These are phyloP conservation scores for Podospora appendiculata DNA, from an alignment of 495 filamentous ascomycete genomes.

Conservation along the genomic window DNA sequence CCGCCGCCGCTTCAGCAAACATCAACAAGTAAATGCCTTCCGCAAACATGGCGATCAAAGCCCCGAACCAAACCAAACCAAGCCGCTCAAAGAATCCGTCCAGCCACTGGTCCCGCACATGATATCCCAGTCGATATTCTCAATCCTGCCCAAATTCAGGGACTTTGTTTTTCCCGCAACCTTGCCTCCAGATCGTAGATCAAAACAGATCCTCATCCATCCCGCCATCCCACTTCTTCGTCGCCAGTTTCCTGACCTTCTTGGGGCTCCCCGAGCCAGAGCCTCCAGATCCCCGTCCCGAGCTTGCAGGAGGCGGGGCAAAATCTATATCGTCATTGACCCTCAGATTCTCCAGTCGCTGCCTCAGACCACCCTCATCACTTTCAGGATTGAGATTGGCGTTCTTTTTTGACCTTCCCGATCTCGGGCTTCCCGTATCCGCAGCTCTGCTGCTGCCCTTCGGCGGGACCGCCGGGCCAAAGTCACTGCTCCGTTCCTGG, in stretches of 20 bases:
- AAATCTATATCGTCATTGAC: constrained; percentile 11
- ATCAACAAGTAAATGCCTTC: too few species aligned
- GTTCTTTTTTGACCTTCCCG: not conserved
- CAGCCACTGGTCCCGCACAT: too few species aligned
- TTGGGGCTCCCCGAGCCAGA: constrained; percentile 19
- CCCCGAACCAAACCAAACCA: too few species aligned
- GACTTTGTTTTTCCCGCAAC: too few species aligned
- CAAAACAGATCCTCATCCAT: constrained; percentile 26
- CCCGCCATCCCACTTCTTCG: constrained; percentile 24
- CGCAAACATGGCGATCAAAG: too few species aligned
- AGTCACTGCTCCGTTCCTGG: constrained; percentile 27
- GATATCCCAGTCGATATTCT: too few species aligned
- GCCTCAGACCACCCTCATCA: constrained; percentile 13
- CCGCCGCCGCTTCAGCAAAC: too few species aligned
- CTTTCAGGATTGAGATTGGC: not conserved
- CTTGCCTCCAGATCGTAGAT: not conserved
- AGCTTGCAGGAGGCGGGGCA: not conserved
- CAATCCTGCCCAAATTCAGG: too few species aligned
- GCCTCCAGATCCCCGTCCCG: not conserved
- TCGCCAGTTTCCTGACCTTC: constrained; percentile 31
- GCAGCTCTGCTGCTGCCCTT: not conserved
- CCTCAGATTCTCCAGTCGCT: constrained; percentile 15
- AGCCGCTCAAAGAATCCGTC: too few species aligned
- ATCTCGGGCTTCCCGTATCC: constrained; percentile 10
- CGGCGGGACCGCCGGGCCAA: not conserved